phyloP scores from a whole-genome alignment of 257 asterid genomes.

The Nicotiana tomentosiformis region DNA sequence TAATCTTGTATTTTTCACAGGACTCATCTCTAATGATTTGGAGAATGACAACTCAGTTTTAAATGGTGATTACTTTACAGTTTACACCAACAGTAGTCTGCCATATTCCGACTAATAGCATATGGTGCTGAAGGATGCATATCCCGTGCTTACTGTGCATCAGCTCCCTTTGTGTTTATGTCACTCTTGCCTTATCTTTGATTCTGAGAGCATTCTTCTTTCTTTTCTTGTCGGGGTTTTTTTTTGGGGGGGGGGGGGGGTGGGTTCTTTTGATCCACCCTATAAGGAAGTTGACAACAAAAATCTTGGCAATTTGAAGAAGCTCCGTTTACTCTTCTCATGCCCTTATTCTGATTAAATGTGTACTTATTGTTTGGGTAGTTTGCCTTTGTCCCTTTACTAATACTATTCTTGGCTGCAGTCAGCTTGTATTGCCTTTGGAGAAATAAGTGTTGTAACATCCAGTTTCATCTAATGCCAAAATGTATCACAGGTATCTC shows the following conservation, averaged over 20 bases:
- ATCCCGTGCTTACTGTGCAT: background rate
- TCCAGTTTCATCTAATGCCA: background rate
- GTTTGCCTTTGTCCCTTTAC: background rate
- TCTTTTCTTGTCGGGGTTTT: background rate
- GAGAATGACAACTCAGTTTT: background rate
- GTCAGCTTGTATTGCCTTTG: background rate
- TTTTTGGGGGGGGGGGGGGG: too few species aligned
- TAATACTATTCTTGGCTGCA: background rate
- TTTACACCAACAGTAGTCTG: background rate
- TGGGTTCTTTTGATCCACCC: background rate
- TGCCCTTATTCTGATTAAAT: background rate
- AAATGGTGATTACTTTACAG: background rate
- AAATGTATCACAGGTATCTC: conserved; percentile 44
- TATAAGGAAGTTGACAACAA: background rate
- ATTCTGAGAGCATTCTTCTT: background rate
- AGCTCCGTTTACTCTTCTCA: background rate
- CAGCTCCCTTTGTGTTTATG: background rate
- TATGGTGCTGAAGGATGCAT: background rate
- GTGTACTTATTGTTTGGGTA: background rate
- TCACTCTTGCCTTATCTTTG: background rate
- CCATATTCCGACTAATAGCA: background rate
- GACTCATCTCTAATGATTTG: too few species aligned
- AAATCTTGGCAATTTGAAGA: background rate
- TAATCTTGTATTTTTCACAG: background rate
- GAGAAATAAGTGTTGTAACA: background rate